Percentiles rank a stretch among this genome's conserved stretches.
Conservation (phyloP, 768 basidiomycete species). For the Xerocomellus chrysenteron region DNA sequence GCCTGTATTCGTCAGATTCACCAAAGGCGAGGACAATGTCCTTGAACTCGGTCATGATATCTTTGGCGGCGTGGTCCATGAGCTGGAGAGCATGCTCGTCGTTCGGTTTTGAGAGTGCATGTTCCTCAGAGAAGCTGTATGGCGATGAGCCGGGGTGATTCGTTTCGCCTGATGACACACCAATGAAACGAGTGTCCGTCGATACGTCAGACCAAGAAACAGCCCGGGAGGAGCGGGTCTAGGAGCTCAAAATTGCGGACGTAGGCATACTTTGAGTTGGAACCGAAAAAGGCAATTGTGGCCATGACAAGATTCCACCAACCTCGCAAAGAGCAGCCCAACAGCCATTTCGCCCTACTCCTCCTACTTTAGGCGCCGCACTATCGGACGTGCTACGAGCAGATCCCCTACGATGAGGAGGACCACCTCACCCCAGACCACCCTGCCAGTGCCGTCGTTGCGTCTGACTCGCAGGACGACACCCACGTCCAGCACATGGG, state of each 20-base stretch:
- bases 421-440: slow-evolving; percentile 47
- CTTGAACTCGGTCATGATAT: slow-evolving; percentile 77
- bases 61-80: slow-evolving; percentile 88
- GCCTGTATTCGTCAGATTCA: slow-evolving; percentile 99
- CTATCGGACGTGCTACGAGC: slow-evolving; percentile 86
- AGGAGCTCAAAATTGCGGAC: slow-evolving; percentile 83
- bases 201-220: slow-evolving; percentile 81
- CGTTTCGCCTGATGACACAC: slow-evolving; percentile 39
- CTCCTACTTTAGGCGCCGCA: slow-evolving; percentile 57
- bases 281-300: slow-evolving; percentile 19
- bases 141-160: neutral
- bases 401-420: slow-evolving; percentile 73
- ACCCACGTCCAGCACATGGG: slow-evolving; percentile 55
- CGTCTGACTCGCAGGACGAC: slow-evolving; percentile 38
- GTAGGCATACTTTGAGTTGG: slow-evolving; percentile 89
- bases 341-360: slow-evolving; percentile 27
- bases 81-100: slow-evolving; percentile 82
- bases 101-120: slow-evolving; percentile 87
- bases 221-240: slow-evolving; percentile 79
- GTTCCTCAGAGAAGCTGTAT: slow-evolving; percentile 78
- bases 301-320: neutral
- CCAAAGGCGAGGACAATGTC: slow-evolving; percentile 91
- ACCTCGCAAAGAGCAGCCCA: slow-evolving; percentile 24
- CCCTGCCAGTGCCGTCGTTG: slow-evolving; percentile 17
- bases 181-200: slow-evolving; percentile 95